Evolutionary conservation across 306 rosid genomes (phyloP).

Genomic region (Ochetophila trinervis): DNA sequence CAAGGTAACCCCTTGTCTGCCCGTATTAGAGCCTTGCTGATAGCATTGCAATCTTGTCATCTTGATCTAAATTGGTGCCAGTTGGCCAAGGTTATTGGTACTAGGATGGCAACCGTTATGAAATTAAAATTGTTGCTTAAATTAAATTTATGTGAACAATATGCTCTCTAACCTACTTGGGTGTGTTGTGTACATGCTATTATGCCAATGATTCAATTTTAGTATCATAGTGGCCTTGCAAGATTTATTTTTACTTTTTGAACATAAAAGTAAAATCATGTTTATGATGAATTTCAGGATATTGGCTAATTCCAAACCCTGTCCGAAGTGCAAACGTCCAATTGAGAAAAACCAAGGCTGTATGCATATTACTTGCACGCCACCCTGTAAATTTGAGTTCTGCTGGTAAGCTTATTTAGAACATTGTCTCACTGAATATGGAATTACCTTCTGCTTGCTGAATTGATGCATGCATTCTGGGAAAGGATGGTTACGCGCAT

Average conservation of each 20-base stretch:
- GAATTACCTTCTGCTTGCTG: not conserved
- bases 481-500: not conserved
- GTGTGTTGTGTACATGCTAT: not conserved
- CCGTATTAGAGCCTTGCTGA: not conserved
- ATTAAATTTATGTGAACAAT: too few species aligned
- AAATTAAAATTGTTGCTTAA: too few species aligned
- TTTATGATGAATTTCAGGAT: constrained; percentile 43
- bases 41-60: not conserved
- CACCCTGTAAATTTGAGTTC: constrained; percentile 86
- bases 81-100: not conserved
- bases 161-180: not conserved
- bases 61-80: not conserved
- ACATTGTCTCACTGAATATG: not conserved
- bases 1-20: not conserved
- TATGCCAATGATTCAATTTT: not conserved
- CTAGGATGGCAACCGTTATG: too few species aligned
- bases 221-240: not conserved
- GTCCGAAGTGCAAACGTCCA: constrained; percentile 92
- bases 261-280: constrained; percentile 5
- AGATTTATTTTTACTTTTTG: constrained; percentile 9
- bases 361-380: constrained; percentile 93
- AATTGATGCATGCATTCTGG: not conserved
- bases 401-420: constrained; percentile 60
- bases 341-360: constrained; percentile 94
- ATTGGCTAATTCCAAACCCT: constrained; percentile 76